Evolutionary conservation across 495 filamentous ascomycete genomes (phyloP).

Genomic region (Hypoxylon intermedium): DNA sequence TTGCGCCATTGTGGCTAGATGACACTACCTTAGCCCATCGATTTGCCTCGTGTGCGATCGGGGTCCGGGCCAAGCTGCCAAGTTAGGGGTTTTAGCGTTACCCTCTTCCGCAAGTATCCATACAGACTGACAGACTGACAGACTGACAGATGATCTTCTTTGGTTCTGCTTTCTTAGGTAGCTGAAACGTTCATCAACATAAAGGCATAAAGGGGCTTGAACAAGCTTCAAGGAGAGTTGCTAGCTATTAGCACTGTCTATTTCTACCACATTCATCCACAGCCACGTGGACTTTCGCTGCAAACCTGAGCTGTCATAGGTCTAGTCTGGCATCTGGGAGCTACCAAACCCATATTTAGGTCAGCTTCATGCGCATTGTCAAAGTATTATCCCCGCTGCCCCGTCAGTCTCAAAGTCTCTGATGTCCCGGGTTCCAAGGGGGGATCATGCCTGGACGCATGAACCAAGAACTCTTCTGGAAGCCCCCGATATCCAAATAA

Average conservation of each 20-base stretch:
- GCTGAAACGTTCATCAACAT: too few species aligned
- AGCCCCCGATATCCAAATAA: slow-evolving; percentile 8
- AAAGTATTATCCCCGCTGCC: not conserved
- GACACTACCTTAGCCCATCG: slow-evolving; percentile 22
- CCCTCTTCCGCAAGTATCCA: slow-evolving; percentile 6
- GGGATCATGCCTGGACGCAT: slow-evolving; percentile 28
- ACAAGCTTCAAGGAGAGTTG: too few species aligned
- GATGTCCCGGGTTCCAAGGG: slow-evolving; percentile 6
- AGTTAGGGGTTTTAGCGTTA: slow-evolving; percentile 16
- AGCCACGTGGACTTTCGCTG: too few species aligned
- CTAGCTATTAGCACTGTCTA: too few species aligned
- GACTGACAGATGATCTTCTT: too few species aligned
- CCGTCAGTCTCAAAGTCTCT: slow-evolving; percentile 16
- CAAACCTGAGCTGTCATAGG: too few species aligned
- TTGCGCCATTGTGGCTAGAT: slow-evolving; percentile 27
- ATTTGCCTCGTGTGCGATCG: slow-evolving; percentile 18
- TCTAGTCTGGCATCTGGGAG: slow-evolving; percentile 21
- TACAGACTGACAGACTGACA: too few species aligned
- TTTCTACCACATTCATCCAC: too few species aligned
- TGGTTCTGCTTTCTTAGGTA: too few species aligned
- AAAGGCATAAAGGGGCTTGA: too few species aligned
- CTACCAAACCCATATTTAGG: slow-evolving; percentile 6
- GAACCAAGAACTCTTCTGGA: slow-evolving; percentile 34
- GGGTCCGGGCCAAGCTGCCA: slow-evolving; percentile 13
- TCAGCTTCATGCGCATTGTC: slow-evolving; percentile 21